Evolutionary conservation across 2,329 filamentous ascomycete genomes (phyloP).

Genomic region (Penicillium sp.): DNA sequence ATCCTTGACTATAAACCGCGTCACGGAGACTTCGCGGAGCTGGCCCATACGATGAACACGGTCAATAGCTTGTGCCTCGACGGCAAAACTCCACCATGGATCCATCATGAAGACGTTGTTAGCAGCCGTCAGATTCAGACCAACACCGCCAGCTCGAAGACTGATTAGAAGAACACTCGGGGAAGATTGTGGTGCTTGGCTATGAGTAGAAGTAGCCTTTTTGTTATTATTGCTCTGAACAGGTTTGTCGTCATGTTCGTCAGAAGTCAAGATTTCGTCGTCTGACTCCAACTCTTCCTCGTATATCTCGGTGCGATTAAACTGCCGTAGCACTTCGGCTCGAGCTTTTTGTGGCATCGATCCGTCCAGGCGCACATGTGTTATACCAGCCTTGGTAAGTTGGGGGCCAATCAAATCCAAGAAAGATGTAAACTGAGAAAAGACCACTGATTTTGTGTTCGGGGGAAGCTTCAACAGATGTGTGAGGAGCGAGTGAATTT

Average conservation of each 20-base stretch:
- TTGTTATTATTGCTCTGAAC: neutral
- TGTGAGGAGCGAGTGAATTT: constrained; percentile 74
- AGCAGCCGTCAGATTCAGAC: constrained; percentile 85
- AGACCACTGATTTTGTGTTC: constrained; percentile 81
- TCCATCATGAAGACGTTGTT: constrained; percentile 98
- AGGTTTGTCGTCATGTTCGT: neutral
- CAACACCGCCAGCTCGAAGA: constrained; percentile 85
- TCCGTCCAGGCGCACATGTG: constrained; percentile 84
- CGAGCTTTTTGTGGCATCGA: constrained; percentile 82
- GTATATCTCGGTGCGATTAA: constrained; percentile 49
- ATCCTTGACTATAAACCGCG: constrained; percentile 80
- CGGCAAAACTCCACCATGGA: constrained; percentile 97
- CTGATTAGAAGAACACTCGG: constrained; percentile 70
- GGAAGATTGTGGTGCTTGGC: constrained; percentile 3
- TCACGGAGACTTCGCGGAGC: constrained; percentile 76
- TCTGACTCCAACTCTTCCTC: constrained; percentile 32
- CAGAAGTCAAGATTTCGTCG: constrained; percentile 24
- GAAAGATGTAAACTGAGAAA: constrained; percentile 97
- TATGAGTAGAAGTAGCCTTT: constrained; percentile 17
- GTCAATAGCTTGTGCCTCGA: constrained; percentile 96
- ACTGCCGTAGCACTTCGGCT: constrained; percentile 71
- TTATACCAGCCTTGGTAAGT: constrained; percentile 66
- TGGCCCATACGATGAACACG: constrained; percentile 97
- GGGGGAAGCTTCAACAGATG: constrained; percentile 71
- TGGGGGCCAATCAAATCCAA: constrained; percentile 85